A percentile compares a stretch with the other conserved stretches of the same genome.
These are phyloP conservation scores for Sugiyamaella paludigena DNA, from an alignment of 1,139 yeast genomes.

Conservation along the genomic window DNA sequence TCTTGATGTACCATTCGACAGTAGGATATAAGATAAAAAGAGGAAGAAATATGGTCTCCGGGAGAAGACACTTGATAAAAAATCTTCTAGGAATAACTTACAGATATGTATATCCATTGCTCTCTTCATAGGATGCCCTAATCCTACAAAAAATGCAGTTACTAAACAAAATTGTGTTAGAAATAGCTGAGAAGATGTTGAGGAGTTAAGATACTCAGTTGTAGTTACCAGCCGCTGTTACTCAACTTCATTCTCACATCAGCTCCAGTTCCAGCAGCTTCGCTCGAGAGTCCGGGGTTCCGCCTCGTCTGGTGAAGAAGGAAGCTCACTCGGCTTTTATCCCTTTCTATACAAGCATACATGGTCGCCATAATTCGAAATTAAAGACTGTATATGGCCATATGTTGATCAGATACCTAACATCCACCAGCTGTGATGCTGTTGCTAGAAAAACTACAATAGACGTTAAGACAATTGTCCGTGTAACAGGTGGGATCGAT, in stretches of 20 bases:
- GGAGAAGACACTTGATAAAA: too few species aligned
- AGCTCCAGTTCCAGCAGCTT: too few species aligned
- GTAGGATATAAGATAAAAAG: too few species aligned
- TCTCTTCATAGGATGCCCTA: constrained; percentile 31
- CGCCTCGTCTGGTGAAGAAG: too few species aligned
- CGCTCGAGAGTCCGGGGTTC: background rate
- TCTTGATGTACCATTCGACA: too few species aligned
- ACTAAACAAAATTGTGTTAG: constrained; percentile 20
- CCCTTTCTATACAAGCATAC: constrained; percentile 31
- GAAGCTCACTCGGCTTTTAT: background rate
- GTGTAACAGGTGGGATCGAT: constrained; percentile 12
- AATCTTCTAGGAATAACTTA: constrained; percentile 21
- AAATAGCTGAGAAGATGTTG: too few species aligned
- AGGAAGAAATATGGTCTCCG: too few species aligned
- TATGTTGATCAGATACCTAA: constrained; percentile 25
- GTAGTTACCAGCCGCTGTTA: too few species aligned
- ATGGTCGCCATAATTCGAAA: constrained; percentile 36
- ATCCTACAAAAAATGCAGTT: constrained; percentile 34
- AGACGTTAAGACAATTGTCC: constrained; percentile 8
- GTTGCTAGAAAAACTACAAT: constrained; percentile 5
- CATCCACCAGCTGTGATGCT: constrained; percentile 4
- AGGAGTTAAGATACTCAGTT: too few species aligned
- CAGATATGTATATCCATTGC: constrained; percentile 34
- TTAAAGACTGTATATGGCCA: constrained; percentile 32
- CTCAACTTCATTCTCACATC: too few species aligned